Evolutionary conservation across 2,329 filamentous ascomycete genomes (phyloP), one percentile per base, ranked within the genome.

Genomic region (Polychaeton citri): DNA sequence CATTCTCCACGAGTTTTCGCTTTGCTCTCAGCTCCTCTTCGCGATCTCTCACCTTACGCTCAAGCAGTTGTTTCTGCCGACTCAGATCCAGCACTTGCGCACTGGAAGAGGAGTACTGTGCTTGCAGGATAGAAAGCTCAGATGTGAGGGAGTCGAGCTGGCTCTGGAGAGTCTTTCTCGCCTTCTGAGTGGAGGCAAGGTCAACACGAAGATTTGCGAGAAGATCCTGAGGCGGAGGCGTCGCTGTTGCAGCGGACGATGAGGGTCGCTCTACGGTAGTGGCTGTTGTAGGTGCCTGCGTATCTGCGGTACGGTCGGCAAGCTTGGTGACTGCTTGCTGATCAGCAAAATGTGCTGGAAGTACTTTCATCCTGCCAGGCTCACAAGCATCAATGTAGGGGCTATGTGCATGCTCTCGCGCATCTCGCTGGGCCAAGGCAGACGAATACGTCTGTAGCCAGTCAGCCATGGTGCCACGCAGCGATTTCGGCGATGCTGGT

Each of bases 21-120:
- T 95, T 95, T 40, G 77, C 83, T 38, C 71, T 73, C 20, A 95
- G 61, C 64, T 96, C 90, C 49, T 92, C 83, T 42, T 92, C 84
- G 19, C 81, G 68, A 57, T 95, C 88, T 43, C 74, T 77, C 28
- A 93, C 63, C 43, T 78, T 78, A 30, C 75, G 69, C 34, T 72
- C 66, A 13, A 90, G 62, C 2, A 66, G 59, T 13, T 69, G 66
- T 21, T 74, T 72, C 49, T 86, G 77, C 17, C 66, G 62, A 15
- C 75, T 72, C 13, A 92, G 62, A 16, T 71, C 63, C 12, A 66
- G 63, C 35, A 94, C 69, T 13, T 69, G 66, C 46, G 69, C 71
- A 6, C 63, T 59, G 39, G 88, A 79, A n/a, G 65, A 61, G 31
- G 66, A 68, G 4, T 68, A 67, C 47, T 74, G 73, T 20, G 65